Evolutionary conservation across 352 stramenopile species (phyloP), one percentile per base, ranked within the genome.

Genomic region (Globisporangium solare): DNA sequence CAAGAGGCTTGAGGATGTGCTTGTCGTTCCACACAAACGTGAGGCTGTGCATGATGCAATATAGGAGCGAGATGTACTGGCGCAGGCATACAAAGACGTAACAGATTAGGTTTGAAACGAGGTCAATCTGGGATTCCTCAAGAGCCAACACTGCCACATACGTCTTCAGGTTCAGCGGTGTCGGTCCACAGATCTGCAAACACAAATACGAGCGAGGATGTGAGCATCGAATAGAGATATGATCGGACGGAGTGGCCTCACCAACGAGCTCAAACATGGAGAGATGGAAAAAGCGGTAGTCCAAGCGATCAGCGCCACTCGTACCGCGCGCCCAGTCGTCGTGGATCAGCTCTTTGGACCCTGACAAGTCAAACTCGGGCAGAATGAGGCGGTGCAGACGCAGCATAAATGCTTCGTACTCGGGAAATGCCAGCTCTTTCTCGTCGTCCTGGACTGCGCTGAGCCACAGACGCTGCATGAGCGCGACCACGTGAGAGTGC

Each of bases 261-360:
- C 76, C 79, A 27, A 89, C 82, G 17, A 93, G 67, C 42, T 93
- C 83, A 60, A 91, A 91, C 74, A 93, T 89, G 14, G 83, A 91
- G 37, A 88, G 69, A 54, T 93, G 83, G 51, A 93, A 91, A 39
- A 75, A 88, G 5, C 71, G 56, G 54, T 88, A 93, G 48, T 87
- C 68, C 46, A 93, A 64, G 27, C 70, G 51, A 27, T 85, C 65
- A 7, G 75, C 60, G 5, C 74, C 71, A 10, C 71, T 66, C 4
- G 68, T 78, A 14, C 91, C 83, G 45, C 83, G 76, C 15, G 66
- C 60, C 80, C 80, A 93, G 67, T 90, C 83, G 37, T 89, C 79
- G 50, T 67, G 58, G 51, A 93, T 83, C 3, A 90, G 48, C 18
- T 77, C 60, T 40, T 76, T 85, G 0, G 83, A 93, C 21, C 73